phyloP scores from a whole-genome alignment of 305 asterid genomes.

The Withania somnifera region DNA sequence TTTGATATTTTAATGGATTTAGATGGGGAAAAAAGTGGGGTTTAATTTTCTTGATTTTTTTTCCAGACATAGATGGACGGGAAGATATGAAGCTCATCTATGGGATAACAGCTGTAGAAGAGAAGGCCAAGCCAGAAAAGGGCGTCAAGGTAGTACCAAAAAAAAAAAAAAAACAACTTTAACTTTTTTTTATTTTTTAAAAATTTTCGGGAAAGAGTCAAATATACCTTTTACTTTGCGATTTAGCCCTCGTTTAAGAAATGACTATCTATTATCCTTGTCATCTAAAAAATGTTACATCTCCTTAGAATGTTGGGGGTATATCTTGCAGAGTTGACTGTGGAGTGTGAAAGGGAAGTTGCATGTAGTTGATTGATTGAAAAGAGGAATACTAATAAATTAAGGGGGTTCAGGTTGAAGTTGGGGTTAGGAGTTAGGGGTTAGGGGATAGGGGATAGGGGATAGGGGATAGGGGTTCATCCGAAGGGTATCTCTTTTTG shows the following conservation, averaged over 20 bases:
- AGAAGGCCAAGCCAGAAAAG: slow-evolving; percentile 98
- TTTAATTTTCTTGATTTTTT: background rate
- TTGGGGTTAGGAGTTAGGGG: no score
- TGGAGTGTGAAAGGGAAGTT: slow-evolving; percentile 12
- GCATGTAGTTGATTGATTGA: slow-evolving; percentile 29
- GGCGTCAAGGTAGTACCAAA: slow-evolving; percentile 84
- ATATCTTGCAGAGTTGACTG: no score
- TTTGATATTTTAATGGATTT: background rate
- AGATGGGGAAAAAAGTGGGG: background rate
- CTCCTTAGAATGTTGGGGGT: no score
- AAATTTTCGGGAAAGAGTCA: no score
- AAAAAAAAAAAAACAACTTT: background rate
- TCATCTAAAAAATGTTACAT: no score
- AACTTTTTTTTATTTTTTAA: background rate
- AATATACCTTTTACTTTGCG: no score
- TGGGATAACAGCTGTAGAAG: slow-evolving; percentile 99
- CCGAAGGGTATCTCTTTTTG: slow-evolving; percentile 7
- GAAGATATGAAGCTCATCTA: slow-evolving; percentile 98
- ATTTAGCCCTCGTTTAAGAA: no score
- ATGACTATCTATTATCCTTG: no score
- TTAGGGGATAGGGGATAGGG: no score
- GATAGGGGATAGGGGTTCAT: background rate
- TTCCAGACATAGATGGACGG: slow-evolving; percentile 95
- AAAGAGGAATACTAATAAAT: no score
- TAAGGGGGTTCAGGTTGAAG: slow-evolving; percentile 5